These are phyloP conservation scores for Tricholoma matsutake DNA, from an alignment of 768 basidiomycete genomes.

Conservation along the genomic window DNA sequence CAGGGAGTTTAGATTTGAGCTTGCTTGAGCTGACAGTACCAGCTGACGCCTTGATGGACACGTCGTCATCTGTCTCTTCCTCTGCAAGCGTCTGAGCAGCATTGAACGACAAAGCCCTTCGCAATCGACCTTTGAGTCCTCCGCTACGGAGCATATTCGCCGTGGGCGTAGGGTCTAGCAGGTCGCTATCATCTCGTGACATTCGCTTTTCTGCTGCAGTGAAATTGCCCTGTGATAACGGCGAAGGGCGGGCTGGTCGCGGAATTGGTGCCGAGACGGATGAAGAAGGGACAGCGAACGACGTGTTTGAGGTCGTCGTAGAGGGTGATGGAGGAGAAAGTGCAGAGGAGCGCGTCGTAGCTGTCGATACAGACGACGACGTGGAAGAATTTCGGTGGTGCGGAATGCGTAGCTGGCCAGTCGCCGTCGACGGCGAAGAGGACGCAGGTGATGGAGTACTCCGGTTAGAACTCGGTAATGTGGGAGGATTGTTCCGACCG, in stretches of 20 bases:
- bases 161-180: slow-evolving; percentile 42
- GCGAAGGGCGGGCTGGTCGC: slow-evolving; percentile 56
- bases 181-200: slow-evolving; percentile 74
- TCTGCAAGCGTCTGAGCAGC: slow-evolving; percentile 56
- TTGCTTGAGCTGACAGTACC: slow-evolving; percentile 24
- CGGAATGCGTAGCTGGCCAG: slow-evolving; percentile 29
- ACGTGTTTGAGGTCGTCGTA: slow-evolving; percentile 31
- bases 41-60: slow-evolving; percentile 37
- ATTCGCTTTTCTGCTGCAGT: slow-evolving; percentile 69
- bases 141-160: slow-evolving; percentile 48
- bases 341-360: slow-evolving; percentile 32
- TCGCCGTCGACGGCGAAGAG: slow-evolving; percentile 24
- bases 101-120: slow-evolving; percentile 70
- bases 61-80: slow-evolving; percentile 47
- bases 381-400: slow-evolving; percentile 36
- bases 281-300: slow-evolving; percentile 29
- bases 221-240: slow-evolving; percentile 64
- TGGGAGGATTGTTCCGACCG: slow-evolving; percentile 33
- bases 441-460: slow-evolving; percentile 29
- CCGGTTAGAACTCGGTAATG: slow-evolving; percentile 24
- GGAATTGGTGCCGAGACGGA: slow-evolving; percentile 29
- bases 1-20: slow-evolving; percentile 32
- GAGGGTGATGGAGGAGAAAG: slow-evolving; percentile 32
- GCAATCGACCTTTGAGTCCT: slow-evolving; percentile 75
- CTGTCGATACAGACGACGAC: slow-evolving; percentile 46